These are phyloP conservation scores for Eucalyptus lansdowneana DNA, from an alignment of 345 rosid species.

Conservation along the genomic window DNA sequence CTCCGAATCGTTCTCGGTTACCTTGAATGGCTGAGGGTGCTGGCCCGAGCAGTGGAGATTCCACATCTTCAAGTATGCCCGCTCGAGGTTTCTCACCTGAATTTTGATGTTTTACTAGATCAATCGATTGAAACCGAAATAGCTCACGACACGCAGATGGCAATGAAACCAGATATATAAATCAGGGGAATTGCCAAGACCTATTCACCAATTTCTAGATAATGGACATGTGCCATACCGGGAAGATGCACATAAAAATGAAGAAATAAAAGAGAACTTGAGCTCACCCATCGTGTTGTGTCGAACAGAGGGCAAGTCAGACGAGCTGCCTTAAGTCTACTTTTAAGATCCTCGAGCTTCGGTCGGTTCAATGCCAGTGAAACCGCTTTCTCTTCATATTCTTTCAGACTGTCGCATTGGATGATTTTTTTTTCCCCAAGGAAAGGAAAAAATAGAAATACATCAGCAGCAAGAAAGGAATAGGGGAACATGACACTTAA, in stretches of 20 bases:
- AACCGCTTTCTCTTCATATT: constrained; percentile 87
- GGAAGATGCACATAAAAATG: background rate
- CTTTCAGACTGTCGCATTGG: constrained; percentile 50
- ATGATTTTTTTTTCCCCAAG: background rate
- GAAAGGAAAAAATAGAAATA: background rate
- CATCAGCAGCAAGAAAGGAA: background rate
- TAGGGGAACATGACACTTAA: background rate
- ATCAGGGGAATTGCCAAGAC: background rate
- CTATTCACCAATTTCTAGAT: background rate
- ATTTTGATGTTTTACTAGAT: background rate
- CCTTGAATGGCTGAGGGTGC: constrained; percentile 76
- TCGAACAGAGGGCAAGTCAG: constrained; percentile 85
- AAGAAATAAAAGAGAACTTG: background rate
- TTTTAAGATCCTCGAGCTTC: constrained; percentile 61
- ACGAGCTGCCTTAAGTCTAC: constrained; percentile 60
- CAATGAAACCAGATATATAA: background rate
- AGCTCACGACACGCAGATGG: background rate
- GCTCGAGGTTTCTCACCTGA: constrained; percentile 88
- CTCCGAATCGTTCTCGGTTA: constrained; percentile 61
- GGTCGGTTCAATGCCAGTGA: constrained; percentile 60
- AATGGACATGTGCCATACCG: background rate
- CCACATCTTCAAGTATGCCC: constrained; percentile 96
- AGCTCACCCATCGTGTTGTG: constrained; percentile 87
- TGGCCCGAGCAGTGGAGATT: constrained; percentile 62
- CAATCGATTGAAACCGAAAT: background rate